Evolutionary conservation across 1,284 basidiomycete genomes (phyloP), one percentile per base, ranked within the genome.

Genomic region (Ganoderma lingzhi): DNA sequence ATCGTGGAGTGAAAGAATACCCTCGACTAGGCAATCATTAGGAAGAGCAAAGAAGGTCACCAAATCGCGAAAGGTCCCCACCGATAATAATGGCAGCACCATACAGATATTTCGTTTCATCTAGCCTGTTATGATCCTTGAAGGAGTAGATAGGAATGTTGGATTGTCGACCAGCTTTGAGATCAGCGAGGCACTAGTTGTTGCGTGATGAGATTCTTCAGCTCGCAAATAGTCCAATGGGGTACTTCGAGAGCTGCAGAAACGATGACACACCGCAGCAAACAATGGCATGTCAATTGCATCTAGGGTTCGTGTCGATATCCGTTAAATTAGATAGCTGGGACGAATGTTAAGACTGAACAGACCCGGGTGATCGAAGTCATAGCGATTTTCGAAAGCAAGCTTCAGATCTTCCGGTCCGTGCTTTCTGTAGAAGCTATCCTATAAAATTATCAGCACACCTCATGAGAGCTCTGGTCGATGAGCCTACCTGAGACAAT

Each of bases 71-170:
- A 58, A 42, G 3, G 42, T 48, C 41, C 68, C 32, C 55, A 93
- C 94, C 89, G 71, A 99, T 97, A 75, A 99, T 93, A 61, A 99
- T 94, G n/a, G 93, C 90, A 4, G 96, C 96, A 1, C 97, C 97
- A 79, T 99, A 99, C 0, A 99, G 84, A 81, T 99, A 98, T 77
- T 95, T 94, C 42, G 88, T 94, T 77, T 97, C 95, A 3, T 90
- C 85, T 66, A 94, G 82, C 44, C 97, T 87, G 78, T 98, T 96
- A 81, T 99, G 97, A 73, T 95, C 87, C 23, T 89, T 86, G 80
- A 99, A 99, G 1, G 96, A 97, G 81, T 99, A 99, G 10, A 97
- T 89, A 0, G 97, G 97, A 67, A 98, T 96, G 76, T 94, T 93
- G 0, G 90, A 88, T 79, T 94, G 93, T 72, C 83, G 89, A 76